Percentiles rank a stretch among this genome's conserved stretches.
Conservation (phyloP, 2,329 filamentous ascomycete species). For the Ophiocordyceps camponoti-saundersi region DNA sequence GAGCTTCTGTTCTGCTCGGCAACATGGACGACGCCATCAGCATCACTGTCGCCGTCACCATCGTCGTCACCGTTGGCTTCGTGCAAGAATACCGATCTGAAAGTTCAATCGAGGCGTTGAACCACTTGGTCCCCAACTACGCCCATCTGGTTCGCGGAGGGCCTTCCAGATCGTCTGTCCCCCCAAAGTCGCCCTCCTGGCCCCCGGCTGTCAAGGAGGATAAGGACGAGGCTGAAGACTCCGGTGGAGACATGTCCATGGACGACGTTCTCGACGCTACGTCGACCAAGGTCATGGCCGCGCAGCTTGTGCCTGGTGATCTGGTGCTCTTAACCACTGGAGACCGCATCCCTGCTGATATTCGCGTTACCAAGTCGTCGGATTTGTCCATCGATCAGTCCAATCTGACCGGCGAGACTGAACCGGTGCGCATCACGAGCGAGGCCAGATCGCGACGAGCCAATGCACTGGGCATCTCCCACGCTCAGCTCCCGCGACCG, state of each 20-base stretch:
- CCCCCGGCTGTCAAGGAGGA: constrained; percentile 25
- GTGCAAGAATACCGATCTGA: constrained; percentile 96
- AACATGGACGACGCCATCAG: constrained; percentile 92
- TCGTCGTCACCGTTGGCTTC: constrained; percentile 91
- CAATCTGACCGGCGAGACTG: constrained; percentile 91
- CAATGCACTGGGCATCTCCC: constrained; percentile 11
- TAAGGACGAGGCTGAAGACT: constrained; percentile 22
- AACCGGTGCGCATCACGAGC: constrained; percentile 66
- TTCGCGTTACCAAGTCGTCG: constrained; percentile 78
- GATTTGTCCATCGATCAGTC: constrained; percentile 93
- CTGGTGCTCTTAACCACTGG: constrained; percentile 88
- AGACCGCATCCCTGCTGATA: constrained; percentile 89
- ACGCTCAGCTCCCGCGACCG: constrained; percentile 13
- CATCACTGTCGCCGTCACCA: constrained; percentile 89
- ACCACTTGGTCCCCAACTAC: constrained; percentile 83
- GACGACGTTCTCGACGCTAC: constrained; percentile 50
- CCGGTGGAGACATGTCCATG: constrained; percentile 39
- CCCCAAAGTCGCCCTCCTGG: constrained; percentile 25
- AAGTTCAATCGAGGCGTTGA: constrained; percentile 90
- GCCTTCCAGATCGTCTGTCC: constrained; percentile 15
- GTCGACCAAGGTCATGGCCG: constrained; percentile 73
- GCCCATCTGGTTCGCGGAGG: constrained; percentile 74
- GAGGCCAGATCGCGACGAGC: constrained; percentile 29
- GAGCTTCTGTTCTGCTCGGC: constrained; percentile 74
- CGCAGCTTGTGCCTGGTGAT: constrained; percentile 80